A percentile compares a stretch with the other conserved stretches of the same genome.
Evolutionary conservation across 306 rosid genomes (phyloP).

Genomic region (Prunus padus): DNA sequence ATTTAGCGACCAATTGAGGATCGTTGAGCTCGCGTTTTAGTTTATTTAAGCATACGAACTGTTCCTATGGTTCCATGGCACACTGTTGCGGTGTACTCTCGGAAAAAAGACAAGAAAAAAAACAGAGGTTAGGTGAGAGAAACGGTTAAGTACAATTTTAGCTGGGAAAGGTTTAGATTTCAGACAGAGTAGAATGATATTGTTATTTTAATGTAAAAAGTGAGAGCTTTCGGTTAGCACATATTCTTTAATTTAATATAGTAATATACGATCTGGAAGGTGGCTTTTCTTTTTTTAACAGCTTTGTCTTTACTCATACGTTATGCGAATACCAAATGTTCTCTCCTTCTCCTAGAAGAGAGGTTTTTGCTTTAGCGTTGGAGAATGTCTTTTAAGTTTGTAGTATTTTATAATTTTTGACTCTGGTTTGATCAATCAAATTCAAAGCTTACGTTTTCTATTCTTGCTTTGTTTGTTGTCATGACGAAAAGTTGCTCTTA

Average conservation of each 20-base stretch:
- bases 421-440: not conserved
- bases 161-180: not conserved
- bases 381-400: not conserved
- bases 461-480: not conserved
- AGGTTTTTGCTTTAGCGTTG: not conserved
- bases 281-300: not conserved
- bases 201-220: not conserved
- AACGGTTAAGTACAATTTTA: conserved; percentile 7
- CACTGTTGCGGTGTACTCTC: not conserved
- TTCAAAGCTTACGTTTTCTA: not conserved
- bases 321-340: conserved; percentile 13
- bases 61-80: not conserved
- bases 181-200: not conserved
- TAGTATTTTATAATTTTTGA: not conserved
- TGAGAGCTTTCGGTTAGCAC: not conserved
- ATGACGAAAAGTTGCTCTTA: too few species aligned
- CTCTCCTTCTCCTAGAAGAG: conserved; percentile 1
- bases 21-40: conserved; percentile 15
- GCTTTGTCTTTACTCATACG: conserved; percentile 11
- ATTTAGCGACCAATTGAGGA: not conserved
- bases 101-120: not conserved
- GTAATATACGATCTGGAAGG: not conserved
- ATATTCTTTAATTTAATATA: not conserved
- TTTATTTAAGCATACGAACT: not conserved
- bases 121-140: not conserved